Evolutionary conservation across 345 rosid genomes (phyloP).

Genomic region (Nasturtium officinale): DNA sequence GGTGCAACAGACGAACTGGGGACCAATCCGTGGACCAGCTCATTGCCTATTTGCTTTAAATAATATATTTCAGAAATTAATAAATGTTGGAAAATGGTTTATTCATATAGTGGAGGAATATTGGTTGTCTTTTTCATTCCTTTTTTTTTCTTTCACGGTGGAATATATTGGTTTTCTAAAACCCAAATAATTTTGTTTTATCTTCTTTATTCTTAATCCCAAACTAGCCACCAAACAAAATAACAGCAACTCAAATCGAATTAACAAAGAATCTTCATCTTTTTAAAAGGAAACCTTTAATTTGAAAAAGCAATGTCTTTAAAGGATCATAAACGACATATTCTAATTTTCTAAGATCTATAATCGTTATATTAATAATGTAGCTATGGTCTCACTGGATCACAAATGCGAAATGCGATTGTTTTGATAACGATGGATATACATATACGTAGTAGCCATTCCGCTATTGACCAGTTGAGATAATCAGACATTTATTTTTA

Average conservation of each 20-base stretch:
- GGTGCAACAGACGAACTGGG: constrained; percentile 31
- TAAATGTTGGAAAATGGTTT: constrained; percentile 27
- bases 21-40: constrained; percentile 37
- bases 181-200: constrained; percentile 6
- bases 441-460: neutral
- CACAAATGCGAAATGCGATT: too few relatives aligned
- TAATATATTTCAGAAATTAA: constrained; percentile 12
- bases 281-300: constrained; percentile 23
- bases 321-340: constrained; percentile 13
- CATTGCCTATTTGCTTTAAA: constrained; percentile 26
- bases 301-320: constrained; percentile 31
- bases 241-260: constrained; percentile 8
- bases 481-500: neutral
- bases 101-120: constrained; percentile 27
- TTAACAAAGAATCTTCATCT: constrained; percentile 35
- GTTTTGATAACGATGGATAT: neutral
- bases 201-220: neutral
- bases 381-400: too few relatives aligned
- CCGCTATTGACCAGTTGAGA: neutral
- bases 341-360: constrained; percentile 4
- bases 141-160: neutral
- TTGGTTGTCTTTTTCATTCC: neutral
- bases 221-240: constrained; percentile 11
- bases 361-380: neutral
- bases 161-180: constrained; percentile 25